Evolutionary conservation across 2,329 filamentous ascomycete species (phyloP), one percentile per base, ranked within the genome.

Genomic region (Capronia coronata): DNA sequence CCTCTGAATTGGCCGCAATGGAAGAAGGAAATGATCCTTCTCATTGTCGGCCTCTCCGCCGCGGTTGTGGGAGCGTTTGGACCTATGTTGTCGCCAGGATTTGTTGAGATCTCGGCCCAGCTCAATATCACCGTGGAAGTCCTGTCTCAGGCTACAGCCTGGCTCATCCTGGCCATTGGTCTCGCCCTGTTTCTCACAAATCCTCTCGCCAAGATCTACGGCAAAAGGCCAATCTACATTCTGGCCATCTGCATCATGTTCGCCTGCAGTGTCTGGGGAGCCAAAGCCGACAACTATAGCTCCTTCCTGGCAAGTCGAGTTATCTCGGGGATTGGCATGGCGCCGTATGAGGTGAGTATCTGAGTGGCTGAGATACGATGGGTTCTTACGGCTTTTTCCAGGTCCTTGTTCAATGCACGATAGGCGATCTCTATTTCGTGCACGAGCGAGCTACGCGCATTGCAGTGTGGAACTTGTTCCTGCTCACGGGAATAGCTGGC

Each of bases 21-120:
- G 69, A 64, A 67, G 48, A 75, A 75, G 54, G 72, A 75, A 56
- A 46, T 68, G 7, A 67, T 74, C 29, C 67, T 75, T 21, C 60
- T 70, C 47, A 71, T 75, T 54, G 69, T 72, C 2, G 68, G 68
- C 25, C 65, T 75, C 40, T 68, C 68, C 0, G 71, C 73, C 1
- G 70, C 68, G 5, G 69, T 76, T 0, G 71, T 75, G 2, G 74
- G 74, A 27, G 73, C 73, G 1, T 76, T 73, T 51, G 73, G 73
- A 1, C 73, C 73, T 0, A 76, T 76, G 73, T 68, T 76, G 3
- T 70, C 68, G 1, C 73, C 73, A 2, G 73, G 74, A 2, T 75
- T 76, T 50, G 68, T 74, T 18, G 63, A 69, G 29, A 71, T 77
- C 32, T 64, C 74, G 0, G 53, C 46, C 7, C 32, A 55, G 41